These are phyloP conservation scores for Globisporangium apiculatum DNA, from an alignment of 352 stramenopile species.

Conservation along the genomic window DNA sequence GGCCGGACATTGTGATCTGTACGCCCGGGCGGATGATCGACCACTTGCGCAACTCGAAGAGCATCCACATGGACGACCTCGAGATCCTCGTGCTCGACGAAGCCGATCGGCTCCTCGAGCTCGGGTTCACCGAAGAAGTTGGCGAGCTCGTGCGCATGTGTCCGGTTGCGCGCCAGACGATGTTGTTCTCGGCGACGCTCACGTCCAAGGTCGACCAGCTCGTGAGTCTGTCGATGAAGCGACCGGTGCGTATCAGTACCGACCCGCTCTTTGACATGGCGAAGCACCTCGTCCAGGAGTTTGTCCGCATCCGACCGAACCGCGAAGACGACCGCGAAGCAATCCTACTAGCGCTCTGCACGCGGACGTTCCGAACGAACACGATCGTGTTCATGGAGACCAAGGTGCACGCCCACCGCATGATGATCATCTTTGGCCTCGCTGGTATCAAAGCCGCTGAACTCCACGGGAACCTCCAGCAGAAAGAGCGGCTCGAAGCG, in stretches of 20 bases:
- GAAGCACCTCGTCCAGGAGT: slow-evolving; percentile 96
- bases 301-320: slow-evolving; percentile 91
- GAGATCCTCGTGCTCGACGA: slow-evolving; percentile 95
- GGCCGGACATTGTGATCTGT: slow-evolving; percentile 97
- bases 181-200: slow-evolving; percentile 99
- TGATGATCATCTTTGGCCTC: slow-evolving; percentile 96
- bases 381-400: slow-evolving; percentile 99
- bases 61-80: slow-evolving; percentile 96
- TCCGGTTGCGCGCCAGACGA: slow-evolving; percentile 93
- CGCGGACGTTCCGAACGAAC: slow-evolving; percentile 91
- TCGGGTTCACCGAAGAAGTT: slow-evolving; percentile 98
- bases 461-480: slow-evolving; percentile 97
- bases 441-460: slow-evolving; percentile 96
- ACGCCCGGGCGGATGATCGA: slow-evolving; percentile 98
- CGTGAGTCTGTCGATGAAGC: slow-evolving; percentile 95
- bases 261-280: slow-evolving; percentile 94
- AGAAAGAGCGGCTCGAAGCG: slow-evolving; percentile 94
- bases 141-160: slow-evolving; percentile 95
- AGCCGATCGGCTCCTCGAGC: slow-evolving; percentile 95
- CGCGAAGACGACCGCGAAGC: slow-evolving; percentile 92
- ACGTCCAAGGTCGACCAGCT: slow-evolving; percentile 97
- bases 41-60: slow-evolving; percentile 96
- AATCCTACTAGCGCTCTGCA: slow-evolving; percentile 94
- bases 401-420: slow-evolving; percentile 93
- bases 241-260: slow-evolving; percentile 92